Evolutionary conservation across 192 early-diverging fungal genomes (phyloP), one percentile per base, ranked within the genome.

Genomic region (Helicostylum pulchrum): DNA sequence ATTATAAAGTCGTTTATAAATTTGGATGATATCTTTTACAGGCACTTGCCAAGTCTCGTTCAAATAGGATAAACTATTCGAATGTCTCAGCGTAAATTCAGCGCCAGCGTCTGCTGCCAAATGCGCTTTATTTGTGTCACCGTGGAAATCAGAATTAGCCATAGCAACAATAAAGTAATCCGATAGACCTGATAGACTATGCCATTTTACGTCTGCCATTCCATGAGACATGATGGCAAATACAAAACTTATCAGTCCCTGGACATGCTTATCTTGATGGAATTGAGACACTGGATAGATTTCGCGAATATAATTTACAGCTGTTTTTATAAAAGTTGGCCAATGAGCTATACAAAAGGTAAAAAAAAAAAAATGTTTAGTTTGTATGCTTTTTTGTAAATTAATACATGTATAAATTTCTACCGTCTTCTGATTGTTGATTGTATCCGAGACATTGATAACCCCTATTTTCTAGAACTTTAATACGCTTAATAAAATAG

Each of bases 271-370:
- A 60, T 77, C 67, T 20, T 44, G 47, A 80, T 80, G 39, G 20
- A 52, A 50, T 53, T 20, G 87, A 7, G 80, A 73, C 59, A 74
- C 61, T n/a, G 75, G 71, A 62, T 89, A 88, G 8, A 66, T 80
- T 19, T 80, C 77, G 0, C 75, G 79, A 7, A 91, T 78, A 65
- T 91, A 82, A 4, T 70, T 52, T 7, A 85, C 56, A 0, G 81
- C 69, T 10, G 74, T 76, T 50, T 78, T 74, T 53, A 82, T 81
- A 67, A 91, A 91, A 5, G 77, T 77, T 2, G 84, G 87, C 89
- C 89, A 91, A 65, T 91, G 89, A 3, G 87, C 86, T 81, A 61
- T n/a, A n/a, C n/a, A n/a, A n/a, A n/a, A n/a, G n/a, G n/a, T n/a
- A n/a, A n/a, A n/a, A n/a, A n/a, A n/a, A n/a, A n/a, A n/a, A n/a